Base-by-base conservation (phyloP, 805 yeast genomes). In the Ogataea pignaliae region DNA sequence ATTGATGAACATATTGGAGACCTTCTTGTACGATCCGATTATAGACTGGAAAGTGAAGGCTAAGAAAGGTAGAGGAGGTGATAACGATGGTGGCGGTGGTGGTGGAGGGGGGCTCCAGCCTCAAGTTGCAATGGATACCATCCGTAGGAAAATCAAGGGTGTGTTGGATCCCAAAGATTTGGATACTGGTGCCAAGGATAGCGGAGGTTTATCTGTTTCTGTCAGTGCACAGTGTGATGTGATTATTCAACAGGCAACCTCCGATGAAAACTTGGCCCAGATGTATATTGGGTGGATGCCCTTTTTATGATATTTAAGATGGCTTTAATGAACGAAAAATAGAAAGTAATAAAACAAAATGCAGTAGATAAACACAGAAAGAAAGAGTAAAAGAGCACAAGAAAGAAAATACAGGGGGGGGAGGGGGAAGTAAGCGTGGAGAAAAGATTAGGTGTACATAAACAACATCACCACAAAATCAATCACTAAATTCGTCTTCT, bases 261-360 rank as follows among this genome's bases (percentile, higher is more conserved):
- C 88, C 2, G 69, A 69, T 5, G 87, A 81, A 37, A 82, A 83
- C 50, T 65, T 93, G 36, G 73, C 87, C 29, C 84, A 76, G 52
- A 91, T 93, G 99, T 93, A 88, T 63, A 80, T 85, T 21, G 99
- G 99, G 3, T 93, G 99, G 99, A 70, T 80, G 65, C 77, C 93
- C 9, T 81, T 83, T 62, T 72, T 83, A 70, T 81, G 59, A 45
- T 36, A 10, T 16, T n/a, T 15, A 14, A 15, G 13, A 14, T 26
- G 10, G 2, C 10, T 34, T 17, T 6, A 10, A 13, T 33, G 16
- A 9, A 12, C 12, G 8, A 21, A 17, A n/a, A 28, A 26, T 13
- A n/a, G 30, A 39, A n/a, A 15, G 26, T 12, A 11, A 13, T 30
- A 30, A 30, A 30, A 30, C 14, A 30, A 30, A 30, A 6, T 13